phyloP scores from a whole-genome alignment of 106 monocot species.

The Dendrobium chrysotoxum region DNA sequence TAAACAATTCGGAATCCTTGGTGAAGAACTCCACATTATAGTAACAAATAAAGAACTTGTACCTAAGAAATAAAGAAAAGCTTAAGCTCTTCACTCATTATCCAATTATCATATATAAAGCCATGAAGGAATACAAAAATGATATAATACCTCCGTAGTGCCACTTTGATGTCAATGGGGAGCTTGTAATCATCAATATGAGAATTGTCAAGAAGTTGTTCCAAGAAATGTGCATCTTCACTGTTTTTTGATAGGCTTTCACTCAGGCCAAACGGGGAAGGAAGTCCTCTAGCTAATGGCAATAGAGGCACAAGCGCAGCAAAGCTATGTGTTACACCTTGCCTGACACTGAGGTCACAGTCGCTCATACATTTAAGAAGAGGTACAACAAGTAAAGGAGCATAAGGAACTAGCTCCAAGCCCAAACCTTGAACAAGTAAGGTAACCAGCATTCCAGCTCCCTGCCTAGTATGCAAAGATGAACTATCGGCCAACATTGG shows the following conservation, averaged over 20 bases:
- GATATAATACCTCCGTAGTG: conserved; percentile 62
- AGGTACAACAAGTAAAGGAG: conserved; percentile 91
- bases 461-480: conserved; percentile 79
- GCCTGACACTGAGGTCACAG: conserved; percentile 66
- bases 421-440: conserved; percentile 86
- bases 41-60: not conserved
- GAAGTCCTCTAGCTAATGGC: conserved; percentile 72
- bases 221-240: conserved; percentile 87
- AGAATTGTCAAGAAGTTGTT: conserved; percentile 97
- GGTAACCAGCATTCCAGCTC: conserved; percentile 88
- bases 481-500: conserved; percentile 71
- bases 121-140: not conserved
- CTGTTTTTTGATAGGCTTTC: conserved; percentile 58
- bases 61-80: not conserved
- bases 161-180: conserved; percentile 59
- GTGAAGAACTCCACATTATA: not conserved
- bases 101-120: not conserved
- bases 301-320: conserved; percentile 91
- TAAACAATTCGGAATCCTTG: not conserved
- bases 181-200: conserved; percentile 95
- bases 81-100: not conserved
- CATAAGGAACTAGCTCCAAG: conserved; percentile 77
- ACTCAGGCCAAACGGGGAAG: conserved; percentile 53
- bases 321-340: conserved; percentile 94
- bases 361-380: conserved; percentile 94